phyloP scores from a whole-genome alignment of 169 alveolate species.

The Eimeria brunetti region DNA sequence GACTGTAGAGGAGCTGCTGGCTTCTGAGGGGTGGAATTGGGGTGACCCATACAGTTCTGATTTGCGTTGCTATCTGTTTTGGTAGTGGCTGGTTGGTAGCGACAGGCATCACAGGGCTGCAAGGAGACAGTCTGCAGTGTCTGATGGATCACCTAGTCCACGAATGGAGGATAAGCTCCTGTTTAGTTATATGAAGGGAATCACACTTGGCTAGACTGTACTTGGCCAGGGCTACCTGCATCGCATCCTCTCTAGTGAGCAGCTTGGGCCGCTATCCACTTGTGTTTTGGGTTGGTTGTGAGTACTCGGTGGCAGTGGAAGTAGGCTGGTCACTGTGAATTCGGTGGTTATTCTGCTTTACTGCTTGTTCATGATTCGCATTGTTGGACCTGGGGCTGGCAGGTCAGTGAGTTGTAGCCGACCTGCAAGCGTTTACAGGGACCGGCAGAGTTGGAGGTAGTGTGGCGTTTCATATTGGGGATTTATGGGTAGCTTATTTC shows the following conservation, averaged over 20 bases:
- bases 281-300: slow-evolving; percentile 16
- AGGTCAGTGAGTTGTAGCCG: slow-evolving; percentile 6
- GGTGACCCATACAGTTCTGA: slow-evolving; percentile 43
- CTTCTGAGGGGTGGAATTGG: neutral
- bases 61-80: slow-evolving; percentile 47
- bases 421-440: neutral
- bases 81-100: slow-evolving; percentile 15
- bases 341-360: neutral
- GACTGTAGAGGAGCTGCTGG: slow-evolving; percentile 15
- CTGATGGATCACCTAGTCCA: neutral
- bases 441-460: neutral
- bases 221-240: slow-evolving; percentile 34
- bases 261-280: slow-evolving; percentile 23
- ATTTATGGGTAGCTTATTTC: neutral
- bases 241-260: slow-evolving; percentile 6
- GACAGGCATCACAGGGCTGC: slow-evolving; percentile 18
- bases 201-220: slow-evolving; percentile 5
- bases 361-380: slow-evolving; percentile 23
- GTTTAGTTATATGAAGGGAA: slow-evolving; percentile 23
- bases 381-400: neutral
- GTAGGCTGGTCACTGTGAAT: neutral
- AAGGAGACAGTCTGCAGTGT: slow-evolving; percentile 3
- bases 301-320: neutral
- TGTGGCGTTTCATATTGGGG: slow-evolving; percentile 2
- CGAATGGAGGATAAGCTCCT: slow-evolving; percentile 31